phyloP scores from a whole-genome alignment of 768 basidiomycete species.

The Galerina sulciceps region DNA sequence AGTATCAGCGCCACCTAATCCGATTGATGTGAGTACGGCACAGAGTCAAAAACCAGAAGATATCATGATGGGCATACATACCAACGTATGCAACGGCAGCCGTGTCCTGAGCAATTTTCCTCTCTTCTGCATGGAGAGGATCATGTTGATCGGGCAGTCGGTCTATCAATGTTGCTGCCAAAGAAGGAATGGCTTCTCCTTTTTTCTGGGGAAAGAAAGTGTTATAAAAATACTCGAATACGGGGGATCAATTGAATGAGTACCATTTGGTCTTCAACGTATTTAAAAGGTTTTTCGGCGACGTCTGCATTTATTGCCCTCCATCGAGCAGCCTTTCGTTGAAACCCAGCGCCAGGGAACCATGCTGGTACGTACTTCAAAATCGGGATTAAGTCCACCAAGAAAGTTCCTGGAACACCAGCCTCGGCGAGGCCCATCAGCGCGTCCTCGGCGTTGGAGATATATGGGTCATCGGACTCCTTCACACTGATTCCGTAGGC shows the following conservation, averaged over 20 bases:
- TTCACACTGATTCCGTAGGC: slow-evolving; percentile 35
- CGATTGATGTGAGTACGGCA: no score
- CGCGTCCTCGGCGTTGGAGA: slow-evolving; percentile 32
- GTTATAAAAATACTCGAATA: neutral
- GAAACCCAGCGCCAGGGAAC: slow-evolving; percentile 44
- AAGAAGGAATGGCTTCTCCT: slow-evolving; percentile 18
- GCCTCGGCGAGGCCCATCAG: slow-evolving; percentile 26
- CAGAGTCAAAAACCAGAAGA: neutral
- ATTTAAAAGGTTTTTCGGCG: slow-evolving; percentile 20
- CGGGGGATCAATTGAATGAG: neutral
- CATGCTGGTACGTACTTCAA: slow-evolving; percentile 41
- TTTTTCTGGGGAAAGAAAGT: slow-evolving; percentile 3
- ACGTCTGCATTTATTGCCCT: slow-evolving; percentile 14
- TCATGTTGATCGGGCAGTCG: slow-evolving; percentile 18
- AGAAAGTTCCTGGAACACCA: slow-evolving; percentile 27
- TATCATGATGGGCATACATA: neutral
- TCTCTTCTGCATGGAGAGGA: slow-evolving; percentile 21
- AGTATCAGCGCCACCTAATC: slow-evolving; percentile 23
- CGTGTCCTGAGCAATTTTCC: slow-evolving; percentile 17
- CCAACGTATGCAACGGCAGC: slow-evolving; percentile 26
- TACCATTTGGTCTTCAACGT: slow-evolving; percentile 24
- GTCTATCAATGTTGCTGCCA: slow-evolving; percentile 21
- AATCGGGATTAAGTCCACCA: slow-evolving; percentile 27
- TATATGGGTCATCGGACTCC: slow-evolving; percentile 36
- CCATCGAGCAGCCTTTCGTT: slow-evolving; percentile 26